Evolutionary conservation across 2,329 filamentous ascomycete genomes (phyloP).

Genomic region (Periconia digitata): DNA sequence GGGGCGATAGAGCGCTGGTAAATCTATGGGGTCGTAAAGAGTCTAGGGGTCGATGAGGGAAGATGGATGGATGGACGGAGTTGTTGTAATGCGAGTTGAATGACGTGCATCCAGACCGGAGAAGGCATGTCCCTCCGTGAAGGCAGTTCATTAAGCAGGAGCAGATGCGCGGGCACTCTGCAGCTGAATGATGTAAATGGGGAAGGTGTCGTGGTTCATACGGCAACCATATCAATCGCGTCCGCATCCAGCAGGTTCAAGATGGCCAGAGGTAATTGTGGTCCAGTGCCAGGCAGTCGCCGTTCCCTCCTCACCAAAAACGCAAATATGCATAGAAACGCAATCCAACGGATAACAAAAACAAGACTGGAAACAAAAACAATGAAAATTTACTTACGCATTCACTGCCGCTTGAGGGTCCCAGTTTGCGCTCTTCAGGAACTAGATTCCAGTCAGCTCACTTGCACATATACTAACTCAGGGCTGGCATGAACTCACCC

Average conservation of each 20-base stretch:
- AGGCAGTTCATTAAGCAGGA: neutral
- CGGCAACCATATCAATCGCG: slow-evolving; percentile 1
- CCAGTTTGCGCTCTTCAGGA: slow-evolving; percentile 51
- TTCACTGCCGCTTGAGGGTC: slow-evolving; percentile 49
- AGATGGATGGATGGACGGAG: neutral
- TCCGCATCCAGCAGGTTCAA: neutral
- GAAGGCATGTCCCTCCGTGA: neutral
- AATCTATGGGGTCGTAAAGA: slow-evolving; percentile 7
- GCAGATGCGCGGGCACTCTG: neutral
- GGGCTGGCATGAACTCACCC: slow-evolving; percentile 25
- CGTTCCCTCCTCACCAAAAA: neutral
- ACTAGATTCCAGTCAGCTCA: slow-evolving; percentile 18
- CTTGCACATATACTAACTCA: too few species aligned
- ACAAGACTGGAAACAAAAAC: neutral
- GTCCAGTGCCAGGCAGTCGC: neutral
- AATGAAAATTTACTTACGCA: slow-evolving; percentile 43
- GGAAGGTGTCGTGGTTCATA: slow-evolving; percentile 1
- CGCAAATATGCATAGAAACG: too few species aligned
- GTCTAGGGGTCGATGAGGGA: slow-evolving; percentile 2
- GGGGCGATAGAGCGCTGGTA: slow-evolving; percentile 5
- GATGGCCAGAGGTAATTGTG: neutral
- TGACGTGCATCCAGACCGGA: neutral
- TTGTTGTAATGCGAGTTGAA: neutral
- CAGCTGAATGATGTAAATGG: too few species aligned
- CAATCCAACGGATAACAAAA: neutral